Percentiles rank a stretch among this genome's conserved stretches.
phyloP scores from a whole-genome alignment of 768 basidiomycete genomes.

The Boletus rufocinnamomeus region DNA sequence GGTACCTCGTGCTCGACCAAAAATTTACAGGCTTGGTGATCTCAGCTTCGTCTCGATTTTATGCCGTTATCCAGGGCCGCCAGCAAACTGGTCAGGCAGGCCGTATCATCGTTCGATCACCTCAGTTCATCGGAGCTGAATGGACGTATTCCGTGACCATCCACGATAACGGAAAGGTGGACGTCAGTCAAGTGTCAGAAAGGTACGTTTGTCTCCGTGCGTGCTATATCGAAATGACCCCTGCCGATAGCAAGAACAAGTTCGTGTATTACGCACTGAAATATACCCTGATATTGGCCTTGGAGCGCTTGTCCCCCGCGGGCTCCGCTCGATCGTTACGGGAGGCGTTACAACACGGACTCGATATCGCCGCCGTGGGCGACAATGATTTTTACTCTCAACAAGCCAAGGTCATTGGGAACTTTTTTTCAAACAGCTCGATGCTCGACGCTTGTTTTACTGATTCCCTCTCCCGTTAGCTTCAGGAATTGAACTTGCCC shows the following conservation, averaged over 20 bases:
- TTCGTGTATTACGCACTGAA: constrained; percentile 92
- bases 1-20: constrained; percentile 94
- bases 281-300: constrained; percentile 67
- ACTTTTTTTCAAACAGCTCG: not conserved
- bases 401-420: constrained; percentile 62
- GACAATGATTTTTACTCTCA: constrained; percentile 99
- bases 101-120: constrained; percentile 77
- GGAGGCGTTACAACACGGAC: constrained; percentile 48
- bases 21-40: constrained; percentile 84
- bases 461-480: constrained; percentile 42
- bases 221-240: constrained; percentile 5
- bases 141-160: constrained; percentile 70
- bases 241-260: constrained; percentile 67
- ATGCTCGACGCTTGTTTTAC: not conserved
- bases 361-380: constrained; percentile 83
- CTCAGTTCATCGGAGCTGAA: constrained; percentile 81
- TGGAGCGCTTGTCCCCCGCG: constrained; percentile 41
- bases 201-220: constrained; percentile 18
- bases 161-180: constrained; percentile 31
- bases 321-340: constrained; percentile 46
- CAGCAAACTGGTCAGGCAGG: constrained; percentile 29
- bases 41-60: constrained; percentile 93
- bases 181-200: constrained; percentile 25
- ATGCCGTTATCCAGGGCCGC: constrained; percentile 62
- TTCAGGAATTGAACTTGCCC: constrained; percentile 61